Evolutionary conservation across 768 basidiomycete species (phyloP).

Genomic region (Mycena polygramma): DNA sequence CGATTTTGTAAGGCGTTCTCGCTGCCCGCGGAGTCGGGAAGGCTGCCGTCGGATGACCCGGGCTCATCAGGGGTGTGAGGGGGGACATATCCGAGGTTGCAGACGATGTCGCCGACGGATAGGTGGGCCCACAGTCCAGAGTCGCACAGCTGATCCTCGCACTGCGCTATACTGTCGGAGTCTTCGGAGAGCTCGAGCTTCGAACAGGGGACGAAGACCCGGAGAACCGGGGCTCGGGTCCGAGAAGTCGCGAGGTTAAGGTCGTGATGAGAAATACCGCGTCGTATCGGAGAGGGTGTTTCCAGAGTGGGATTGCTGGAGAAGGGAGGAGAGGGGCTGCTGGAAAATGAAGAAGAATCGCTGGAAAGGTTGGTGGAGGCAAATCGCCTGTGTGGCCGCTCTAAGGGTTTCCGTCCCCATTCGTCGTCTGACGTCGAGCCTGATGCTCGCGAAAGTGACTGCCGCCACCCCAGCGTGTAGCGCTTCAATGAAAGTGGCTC

Average conservation of each 20-base stretch:
- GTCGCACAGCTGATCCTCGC: conserved; percentile 77
- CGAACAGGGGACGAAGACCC: conserved; percentile 81
- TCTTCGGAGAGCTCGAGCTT: conserved; percentile 56
- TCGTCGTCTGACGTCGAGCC: conserved; percentile 57
- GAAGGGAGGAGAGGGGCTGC: conserved; percentile 41
- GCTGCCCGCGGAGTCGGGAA: conserved; percentile 34
- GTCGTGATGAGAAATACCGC: conserved; percentile 67
- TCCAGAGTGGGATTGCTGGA: conserved; percentile 38
- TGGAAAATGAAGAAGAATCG: conserved; percentile 58
- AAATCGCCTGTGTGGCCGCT: conserved; percentile 55
- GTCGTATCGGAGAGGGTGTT: conserved; percentile 33
- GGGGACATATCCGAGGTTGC: conserved; percentile 85
- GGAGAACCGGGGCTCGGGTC: conserved; percentile 77
- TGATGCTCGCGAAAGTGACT: conserved; percentile 43
- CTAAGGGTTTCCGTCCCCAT: conserved; percentile 44
- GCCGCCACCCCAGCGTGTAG: conserved; percentile 66
- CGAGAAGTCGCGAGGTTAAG: conserved; percentile 70
- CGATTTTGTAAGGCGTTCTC: conserved; percentile 33
- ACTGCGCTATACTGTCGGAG: conserved; percentile 61
- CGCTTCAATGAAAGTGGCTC: conserved; percentile 61
- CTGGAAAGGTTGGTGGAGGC: conserved; percentile 60
- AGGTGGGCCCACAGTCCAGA: conserved; percentile 81
- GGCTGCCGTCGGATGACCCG: conserved; percentile 40
- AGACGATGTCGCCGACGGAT: conserved; percentile 83
- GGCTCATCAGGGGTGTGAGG: conserved; percentile 50